Evolutionary conservation across 2,329 filamentous ascomycete species (phyloP).

Genomic region (Chrysosporium keratinophilum): DNA sequence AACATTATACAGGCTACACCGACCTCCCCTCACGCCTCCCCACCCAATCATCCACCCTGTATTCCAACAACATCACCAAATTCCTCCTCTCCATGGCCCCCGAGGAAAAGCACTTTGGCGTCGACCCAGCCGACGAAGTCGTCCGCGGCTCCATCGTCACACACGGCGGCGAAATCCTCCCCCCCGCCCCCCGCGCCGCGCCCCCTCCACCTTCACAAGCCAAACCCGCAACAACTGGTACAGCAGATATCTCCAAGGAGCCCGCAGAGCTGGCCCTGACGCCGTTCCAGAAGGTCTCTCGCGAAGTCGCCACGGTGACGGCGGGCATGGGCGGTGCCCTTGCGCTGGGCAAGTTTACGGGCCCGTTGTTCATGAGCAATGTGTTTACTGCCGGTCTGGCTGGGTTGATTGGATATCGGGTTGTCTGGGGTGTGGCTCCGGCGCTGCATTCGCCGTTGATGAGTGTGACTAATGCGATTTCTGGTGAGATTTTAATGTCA

Average conservation of each 20-base stretch:
- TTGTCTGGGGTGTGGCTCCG: constrained; percentile 76
- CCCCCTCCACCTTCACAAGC: constrained; percentile 45
- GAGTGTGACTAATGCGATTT: constrained; percentile 90
- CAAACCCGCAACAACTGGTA: constrained; percentile 38
- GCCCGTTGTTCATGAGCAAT: constrained; percentile 78
- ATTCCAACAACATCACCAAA: constrained; percentile 90
- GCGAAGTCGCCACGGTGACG: constrained; percentile 64
- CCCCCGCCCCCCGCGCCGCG: constrained; percentile 60
- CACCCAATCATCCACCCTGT: constrained; percentile 79
- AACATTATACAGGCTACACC: constrained; percentile 53
- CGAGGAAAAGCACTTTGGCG: constrained; percentile 64
- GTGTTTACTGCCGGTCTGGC: constrained; percentile 76
- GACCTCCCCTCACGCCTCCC: constrained; percentile 78
- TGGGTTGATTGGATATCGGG: constrained; percentile 75
- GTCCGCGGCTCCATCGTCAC: constrained; percentile 78
- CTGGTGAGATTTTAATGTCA: constrained; percentile 40
- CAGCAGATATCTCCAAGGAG: constrained; percentile 36
- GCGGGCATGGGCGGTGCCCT: constrained; percentile 67
- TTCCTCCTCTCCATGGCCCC: constrained; percentile 73
- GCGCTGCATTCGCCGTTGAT: constrained; percentile 81
- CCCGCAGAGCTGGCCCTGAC: constrained; percentile 58
- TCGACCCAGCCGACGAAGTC: constrained; percentile 75
- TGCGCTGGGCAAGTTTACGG: constrained; percentile 68
- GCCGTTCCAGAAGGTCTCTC: constrained; percentile 68
- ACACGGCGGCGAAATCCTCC: constrained; percentile 63